phyloP scores from a whole-genome alignment of 345 rosid species.

The Theobroma cacao region DNA sequence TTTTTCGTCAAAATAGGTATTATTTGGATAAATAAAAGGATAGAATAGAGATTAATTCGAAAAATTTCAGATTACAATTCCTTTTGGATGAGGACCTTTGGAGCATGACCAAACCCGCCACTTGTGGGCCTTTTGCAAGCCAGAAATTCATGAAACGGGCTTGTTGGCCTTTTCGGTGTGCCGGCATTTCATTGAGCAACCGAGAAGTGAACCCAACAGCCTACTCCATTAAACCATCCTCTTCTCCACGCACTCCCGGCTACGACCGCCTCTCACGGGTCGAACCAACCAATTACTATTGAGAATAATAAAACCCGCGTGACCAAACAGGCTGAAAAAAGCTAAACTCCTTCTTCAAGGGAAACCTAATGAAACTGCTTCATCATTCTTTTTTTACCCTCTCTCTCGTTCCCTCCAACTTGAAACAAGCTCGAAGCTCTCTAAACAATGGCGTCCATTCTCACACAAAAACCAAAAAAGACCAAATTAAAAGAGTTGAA shows the following conservation, averaged over 20 bases:
- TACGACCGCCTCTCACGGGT: neutral
- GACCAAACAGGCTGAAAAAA: neutral
- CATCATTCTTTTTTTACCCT: neutral
- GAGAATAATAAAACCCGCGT: neutral
- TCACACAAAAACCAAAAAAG: constrained; percentile 32
- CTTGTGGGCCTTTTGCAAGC: no score
- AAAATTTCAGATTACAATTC: no score
- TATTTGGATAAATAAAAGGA: no score
- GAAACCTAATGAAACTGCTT: neutral
- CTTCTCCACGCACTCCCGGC: no score
- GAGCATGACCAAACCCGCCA: no score
- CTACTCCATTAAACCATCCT: no score
- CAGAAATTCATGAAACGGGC: no score
- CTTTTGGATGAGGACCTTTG: no score
- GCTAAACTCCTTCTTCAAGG: neutral
- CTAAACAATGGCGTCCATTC: constrained; percentile 48
- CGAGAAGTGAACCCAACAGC: no score
- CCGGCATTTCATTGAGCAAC: neutral
- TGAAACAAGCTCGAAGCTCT: neutral
- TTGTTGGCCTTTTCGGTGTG: no score
- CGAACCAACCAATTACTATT: constrained; percentile 35
- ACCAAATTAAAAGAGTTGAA: constrained; percentile 59
- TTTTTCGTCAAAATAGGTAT: no score
- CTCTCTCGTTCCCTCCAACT: neutral
- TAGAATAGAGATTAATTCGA: no score